Percentiles rank a stretch among this genome's conserved stretches.
These are phyloP conservation scores for Aurantiochytrium sp. DNA, from an alignment of 108 stramenopile genomes.

Conservation along the genomic window DNA sequence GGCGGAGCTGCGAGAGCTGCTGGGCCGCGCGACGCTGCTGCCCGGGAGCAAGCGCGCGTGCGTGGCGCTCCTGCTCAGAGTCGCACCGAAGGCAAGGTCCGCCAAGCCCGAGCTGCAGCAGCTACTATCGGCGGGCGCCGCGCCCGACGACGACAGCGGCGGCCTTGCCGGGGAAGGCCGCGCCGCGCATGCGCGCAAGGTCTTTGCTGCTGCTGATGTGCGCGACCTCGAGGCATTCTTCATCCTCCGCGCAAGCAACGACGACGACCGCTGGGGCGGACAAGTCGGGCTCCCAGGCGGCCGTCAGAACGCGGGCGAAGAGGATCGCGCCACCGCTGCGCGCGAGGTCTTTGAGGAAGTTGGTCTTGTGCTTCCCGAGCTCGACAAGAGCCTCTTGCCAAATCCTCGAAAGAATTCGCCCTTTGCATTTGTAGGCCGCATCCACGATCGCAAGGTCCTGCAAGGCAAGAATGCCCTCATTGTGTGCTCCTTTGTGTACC, in stretches of 20 bases:
- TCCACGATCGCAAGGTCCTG: not conserved
- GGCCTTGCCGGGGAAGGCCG: not conserved
- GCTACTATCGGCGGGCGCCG: not conserved
- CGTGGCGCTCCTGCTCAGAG: not conserved
- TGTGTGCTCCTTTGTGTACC: not conserved
- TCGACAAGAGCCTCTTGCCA: not conserved
- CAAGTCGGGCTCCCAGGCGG: constrained; percentile 3
- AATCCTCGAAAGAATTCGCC: not conserved
- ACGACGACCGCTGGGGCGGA: constrained; percentile 1
- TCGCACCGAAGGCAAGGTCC: not conserved
- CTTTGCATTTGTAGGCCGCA: not conserved
- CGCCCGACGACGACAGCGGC: not conserved
- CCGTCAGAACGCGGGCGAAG: not conserved
- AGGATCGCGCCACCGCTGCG: not conserved
- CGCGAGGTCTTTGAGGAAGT: constrained; percentile 7
- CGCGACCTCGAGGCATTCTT: not conserved
- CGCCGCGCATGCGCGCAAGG: not conserved
- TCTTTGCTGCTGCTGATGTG: not conserved
- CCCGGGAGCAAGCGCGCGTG: not conserved
- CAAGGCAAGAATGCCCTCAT: not conserved
- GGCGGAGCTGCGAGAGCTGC: not conserved
- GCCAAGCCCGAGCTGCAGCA: not conserved
- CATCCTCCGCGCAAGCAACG: not conserved
- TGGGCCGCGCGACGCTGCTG: not conserved
- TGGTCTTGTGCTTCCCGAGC: not conserved